Conservation (phyloP, 1,284 basidiomycete genomes). For the Xerocomus amazonicus region DNA sequence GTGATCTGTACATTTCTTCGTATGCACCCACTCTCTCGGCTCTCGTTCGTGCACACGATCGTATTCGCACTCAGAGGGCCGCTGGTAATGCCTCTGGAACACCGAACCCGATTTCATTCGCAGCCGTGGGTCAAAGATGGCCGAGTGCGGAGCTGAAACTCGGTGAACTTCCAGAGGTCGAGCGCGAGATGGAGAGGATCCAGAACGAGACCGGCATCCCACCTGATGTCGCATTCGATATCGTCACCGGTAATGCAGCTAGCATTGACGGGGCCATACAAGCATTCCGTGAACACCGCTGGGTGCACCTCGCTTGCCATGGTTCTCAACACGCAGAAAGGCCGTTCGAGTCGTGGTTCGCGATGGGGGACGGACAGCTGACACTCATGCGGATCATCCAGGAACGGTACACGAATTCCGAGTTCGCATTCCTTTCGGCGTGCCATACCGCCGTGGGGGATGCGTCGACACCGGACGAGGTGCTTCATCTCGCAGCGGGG, state of each 20-base stretch:
- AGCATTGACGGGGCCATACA: not conserved
- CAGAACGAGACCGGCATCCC: not conserved
- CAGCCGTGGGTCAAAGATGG: not conserved
- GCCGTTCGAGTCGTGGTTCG: no score
- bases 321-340: not conserved
- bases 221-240: not conserved
- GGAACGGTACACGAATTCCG: not conserved
- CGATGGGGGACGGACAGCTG: not conserved
- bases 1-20: not conserved
- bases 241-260: not conserved
- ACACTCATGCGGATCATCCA: not conserved
- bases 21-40: not conserved
- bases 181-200: not conserved
- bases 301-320: not conserved
- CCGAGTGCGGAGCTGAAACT: not conserved
- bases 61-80: not conserved
- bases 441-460: no score
- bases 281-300: not conserved
- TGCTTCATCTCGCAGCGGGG: no score
- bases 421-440: not conserved
- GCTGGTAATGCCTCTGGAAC: not conserved
- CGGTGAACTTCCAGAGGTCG: not conserved
- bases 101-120: not conserved
- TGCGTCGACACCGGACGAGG: no score
- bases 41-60: not conserved